A percentile compares a stretch with the other conserved stretches of the same genome.
phyloP scores from a whole-genome alignment of 2,329 filamentous ascomycete genomes.

The Aspergillus glaucus region DNA sequence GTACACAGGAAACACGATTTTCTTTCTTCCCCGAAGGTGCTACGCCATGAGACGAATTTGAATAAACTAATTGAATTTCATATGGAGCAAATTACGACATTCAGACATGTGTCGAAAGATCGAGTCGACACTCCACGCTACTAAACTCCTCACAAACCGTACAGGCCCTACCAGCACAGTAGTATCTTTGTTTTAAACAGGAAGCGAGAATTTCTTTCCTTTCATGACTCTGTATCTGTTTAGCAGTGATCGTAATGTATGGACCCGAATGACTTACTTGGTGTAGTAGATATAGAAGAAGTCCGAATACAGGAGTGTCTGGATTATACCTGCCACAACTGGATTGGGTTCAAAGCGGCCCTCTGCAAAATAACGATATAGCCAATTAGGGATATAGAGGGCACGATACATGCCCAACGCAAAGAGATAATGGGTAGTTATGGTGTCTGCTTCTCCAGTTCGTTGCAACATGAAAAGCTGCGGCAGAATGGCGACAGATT shows the following conservation, averaged over 20 bases:
- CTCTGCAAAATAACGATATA: conserved; percentile 81
- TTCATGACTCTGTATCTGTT: conserved; percentile 56
- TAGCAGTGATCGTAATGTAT: conserved; percentile 1
- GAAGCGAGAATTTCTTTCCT: conserved; percentile 81
- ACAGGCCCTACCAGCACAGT: background rate
- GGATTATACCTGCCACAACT: conserved; percentile 79
- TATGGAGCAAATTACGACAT: background rate
- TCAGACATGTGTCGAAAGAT: background rate
- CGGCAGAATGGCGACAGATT: conserved; percentile 91
- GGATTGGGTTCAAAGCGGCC: conserved; percentile 79
- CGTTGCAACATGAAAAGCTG: conserved; percentile 98
- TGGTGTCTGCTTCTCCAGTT: conserved; percentile 97
- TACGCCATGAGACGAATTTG: no score
- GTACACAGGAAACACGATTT: no score
- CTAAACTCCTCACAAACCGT: background rate
- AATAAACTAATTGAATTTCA: no score
- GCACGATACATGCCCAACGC: conserved; percentile 86
- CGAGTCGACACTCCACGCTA: background rate
- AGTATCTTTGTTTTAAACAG: conserved; percentile 49
- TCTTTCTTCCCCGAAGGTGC: no score
- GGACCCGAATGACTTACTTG: conserved; percentile 53
- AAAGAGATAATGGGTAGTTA: conserved; percentile 96
- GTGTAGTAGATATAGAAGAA: conserved; percentile 99
- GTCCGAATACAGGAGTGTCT: conserved; percentile 94
- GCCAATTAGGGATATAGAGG: conserved; percentile 98